Base-by-base conservation (phyloP, 2,329 filamentous ascomycete species). In the Claviceps pusilla region DNA sequence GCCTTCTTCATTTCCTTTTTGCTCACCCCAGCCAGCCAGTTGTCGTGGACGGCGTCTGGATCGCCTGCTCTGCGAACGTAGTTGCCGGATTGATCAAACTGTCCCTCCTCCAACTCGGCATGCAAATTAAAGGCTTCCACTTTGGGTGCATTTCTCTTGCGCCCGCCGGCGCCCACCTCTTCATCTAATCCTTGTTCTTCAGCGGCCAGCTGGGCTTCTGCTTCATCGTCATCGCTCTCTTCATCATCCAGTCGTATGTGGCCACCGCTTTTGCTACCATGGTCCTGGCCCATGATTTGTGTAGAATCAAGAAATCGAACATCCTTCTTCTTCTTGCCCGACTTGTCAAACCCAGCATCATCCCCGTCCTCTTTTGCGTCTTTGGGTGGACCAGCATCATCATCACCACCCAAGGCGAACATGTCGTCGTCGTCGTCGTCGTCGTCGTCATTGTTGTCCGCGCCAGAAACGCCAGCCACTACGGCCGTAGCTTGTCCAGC, bases 41-140 rank as follows among this genome's bases (percentile, higher is more conserved):
- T 79, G 70, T 98, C 93, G 67, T 98, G 89, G 29, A 87, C 80
- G 0, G 90, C 88, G 61, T 97, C 89, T 0, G 89, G 88, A 62
- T 98, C 93, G 9, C 73, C 79, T 0, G 90, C 90, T 68, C 94
- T 94, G 55, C 93, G 82, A 48, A 98, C 82, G 66, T 83, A 98
- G 68, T 97, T 98, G 10, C 91, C 91, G 1, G 83, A 74, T 61
- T 93, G 86, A 66, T 98, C 93, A 63, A 96, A 98, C 11, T 83
- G 79, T 1, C 93, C 93, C 61, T 97, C 91, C 64, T 97, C 89
- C 67, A 94, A 84, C 68, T 98, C 93, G 12, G 80, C 74, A 56
- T 81, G 83, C 76, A 98, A 87, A 65, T 98, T 97, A 76, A 98
- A 98, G 3, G 91, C 91, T 68, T 97, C 93, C 6, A 98, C 78